Conservation (phyloP, 768 basidiomycete species). For the Tulasnella sp. region DNA sequence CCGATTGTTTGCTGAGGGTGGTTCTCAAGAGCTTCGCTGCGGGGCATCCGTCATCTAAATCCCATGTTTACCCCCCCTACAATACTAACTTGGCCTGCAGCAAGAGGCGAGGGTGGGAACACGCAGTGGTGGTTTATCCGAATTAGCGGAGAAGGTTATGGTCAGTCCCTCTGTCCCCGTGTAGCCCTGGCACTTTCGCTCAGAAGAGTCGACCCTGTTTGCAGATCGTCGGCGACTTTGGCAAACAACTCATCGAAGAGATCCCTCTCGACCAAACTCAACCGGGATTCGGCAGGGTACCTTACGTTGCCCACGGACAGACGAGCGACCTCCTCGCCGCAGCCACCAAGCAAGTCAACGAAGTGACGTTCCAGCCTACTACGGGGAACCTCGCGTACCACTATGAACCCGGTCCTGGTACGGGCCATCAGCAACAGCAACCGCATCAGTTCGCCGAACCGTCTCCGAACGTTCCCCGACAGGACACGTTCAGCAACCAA, state of each 20-base stretch:
- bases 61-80: too few relatives aligned
- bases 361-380: conserved; percentile 16
- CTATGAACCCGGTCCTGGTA: conserved; percentile 1
- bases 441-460: background rate
- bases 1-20: too few relatives aligned
- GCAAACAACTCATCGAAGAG: conserved; percentile 46
- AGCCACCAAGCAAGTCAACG: conserved; percentile 31
- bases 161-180: too few relatives aligned
- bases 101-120: too few relatives aligned
- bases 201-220: background rate
- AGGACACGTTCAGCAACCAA: background rate
- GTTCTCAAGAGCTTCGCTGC: too few relatives aligned
- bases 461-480: background rate
- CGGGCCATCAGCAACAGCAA: background rate
- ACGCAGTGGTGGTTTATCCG: conserved; percentile 74
- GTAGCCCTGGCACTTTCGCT: background rate
- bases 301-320: conserved; percentile 55
- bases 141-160: conserved; percentile 71
- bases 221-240: conserved; percentile 40
- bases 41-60: too few relatives aligned
- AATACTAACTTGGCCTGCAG: too few relatives aligned
- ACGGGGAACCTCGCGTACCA: conserved; percentile 10
- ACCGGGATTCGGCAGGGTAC: conserved; percentile 62
- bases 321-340: conserved; percentile 53
- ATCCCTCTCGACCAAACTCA: conserved; percentile 71